These are phyloP conservation scores for Phytophthora citricola DNA, from an alignment of 352 stramenopile species.

Conservation along the genomic window DNA sequence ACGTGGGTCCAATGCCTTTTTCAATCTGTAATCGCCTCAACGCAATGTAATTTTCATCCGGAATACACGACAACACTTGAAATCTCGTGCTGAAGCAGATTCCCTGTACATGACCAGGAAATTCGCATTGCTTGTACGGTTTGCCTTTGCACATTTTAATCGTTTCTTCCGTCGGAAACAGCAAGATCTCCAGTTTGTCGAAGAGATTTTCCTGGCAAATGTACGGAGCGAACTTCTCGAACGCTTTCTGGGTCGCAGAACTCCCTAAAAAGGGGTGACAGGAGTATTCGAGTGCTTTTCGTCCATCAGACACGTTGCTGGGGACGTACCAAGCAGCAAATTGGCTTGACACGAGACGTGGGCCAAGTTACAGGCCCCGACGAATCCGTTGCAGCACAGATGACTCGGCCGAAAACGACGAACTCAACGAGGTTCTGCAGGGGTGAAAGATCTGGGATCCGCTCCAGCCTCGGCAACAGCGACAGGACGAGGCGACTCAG, in stretches of 20 bases:
- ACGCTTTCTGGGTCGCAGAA: conserved; percentile 3
- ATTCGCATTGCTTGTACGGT: conserved; percentile 17
- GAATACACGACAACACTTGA: conserved; percentile 35
- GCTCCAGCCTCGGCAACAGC: conserved; percentile 13
- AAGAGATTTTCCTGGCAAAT: conserved; percentile 17
- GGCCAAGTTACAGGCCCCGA: conserved; percentile 32
- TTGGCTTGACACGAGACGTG: conserved; percentile 24
- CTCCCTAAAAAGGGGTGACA: conserved; percentile 7
- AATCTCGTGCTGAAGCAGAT: conserved; percentile 31
- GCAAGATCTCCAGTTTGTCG: conserved; percentile 1
- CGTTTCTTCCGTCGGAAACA: conserved; percentile 6
- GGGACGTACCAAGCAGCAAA: neutral
- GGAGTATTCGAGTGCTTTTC: neutral
- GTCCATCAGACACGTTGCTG: conserved; percentile 13
- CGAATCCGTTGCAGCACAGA: conserved; percentile 47
- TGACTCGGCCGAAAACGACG: conserved; percentile 11
- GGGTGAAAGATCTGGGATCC: conserved; percentile 26
- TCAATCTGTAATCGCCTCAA: conserved; percentile 35
- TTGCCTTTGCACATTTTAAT: conserved; percentile 24
- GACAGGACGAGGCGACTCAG: conserved; percentile 19
- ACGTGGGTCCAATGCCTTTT: conserved; percentile 21
- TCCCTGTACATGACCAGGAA: conserved; percentile 7
- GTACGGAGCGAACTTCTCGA: conserved; percentile 10
- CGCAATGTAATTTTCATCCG: conserved; percentile 23
- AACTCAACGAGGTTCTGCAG: conserved; percentile 27